phyloP scores from a whole-genome alignment of 495 filamentous ascomycete species.

The Penicillium coffeae region DNA sequence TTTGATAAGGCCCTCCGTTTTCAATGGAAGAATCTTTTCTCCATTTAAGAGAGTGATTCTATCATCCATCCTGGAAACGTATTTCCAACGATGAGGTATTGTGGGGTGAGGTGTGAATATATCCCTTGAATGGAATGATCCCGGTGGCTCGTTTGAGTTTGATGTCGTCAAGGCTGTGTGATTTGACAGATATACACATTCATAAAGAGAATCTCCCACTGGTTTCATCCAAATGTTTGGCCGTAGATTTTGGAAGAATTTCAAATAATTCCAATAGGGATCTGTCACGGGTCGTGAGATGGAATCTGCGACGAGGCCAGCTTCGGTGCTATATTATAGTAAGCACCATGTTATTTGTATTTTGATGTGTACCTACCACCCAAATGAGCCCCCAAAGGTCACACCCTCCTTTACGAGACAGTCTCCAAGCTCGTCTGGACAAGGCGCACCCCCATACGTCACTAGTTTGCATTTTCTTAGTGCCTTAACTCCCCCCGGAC shows the following conservation, averaged over 20 bases:
- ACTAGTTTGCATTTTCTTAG: slow-evolving; percentile 45
- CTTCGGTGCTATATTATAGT: slow-evolving; percentile 46
- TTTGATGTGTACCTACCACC: slow-evolving; percentile 37
- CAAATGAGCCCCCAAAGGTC: slow-evolving; percentile 47
- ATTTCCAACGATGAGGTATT: slow-evolving; percentile 60
- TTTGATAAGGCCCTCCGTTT: slow-evolving; percentile 56
- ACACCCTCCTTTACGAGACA: slow-evolving; percentile 45
- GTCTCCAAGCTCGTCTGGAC: slow-evolving; percentile 57
- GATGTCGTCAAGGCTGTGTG: slow-evolving; percentile 47
- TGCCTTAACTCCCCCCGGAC: slow-evolving; percentile 40
- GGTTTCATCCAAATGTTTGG: slow-evolving; percentile 50
- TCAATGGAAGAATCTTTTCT: slow-evolving; percentile 65
- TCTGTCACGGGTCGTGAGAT: slow-evolving; percentile 43
- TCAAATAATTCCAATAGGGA: slow-evolving; percentile 53
- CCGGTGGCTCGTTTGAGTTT: slow-evolving; percentile 51
- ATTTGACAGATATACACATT: slow-evolving; percentile 51
- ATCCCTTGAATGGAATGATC: slow-evolving; percentile 56
- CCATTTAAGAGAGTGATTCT: slow-evolving; percentile 61
- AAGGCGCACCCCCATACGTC: slow-evolving; percentile 49
- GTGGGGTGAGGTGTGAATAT: slow-evolving; percentile 60
- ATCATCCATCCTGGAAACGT: slow-evolving; percentile 58
- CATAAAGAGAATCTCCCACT: slow-evolving; percentile 41
- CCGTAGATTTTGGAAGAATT: slow-evolving; percentile 42
- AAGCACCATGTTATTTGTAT: not conserved
- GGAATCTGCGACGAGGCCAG: slow-evolving; percentile 49